A percentile compares a stretch with the other conserved stretches of the same genome.
Evolutionary conservation across 2,329 filamentous ascomycete genomes (phyloP).

Genomic region (Stagonosporopsis tanaceti): DNA sequence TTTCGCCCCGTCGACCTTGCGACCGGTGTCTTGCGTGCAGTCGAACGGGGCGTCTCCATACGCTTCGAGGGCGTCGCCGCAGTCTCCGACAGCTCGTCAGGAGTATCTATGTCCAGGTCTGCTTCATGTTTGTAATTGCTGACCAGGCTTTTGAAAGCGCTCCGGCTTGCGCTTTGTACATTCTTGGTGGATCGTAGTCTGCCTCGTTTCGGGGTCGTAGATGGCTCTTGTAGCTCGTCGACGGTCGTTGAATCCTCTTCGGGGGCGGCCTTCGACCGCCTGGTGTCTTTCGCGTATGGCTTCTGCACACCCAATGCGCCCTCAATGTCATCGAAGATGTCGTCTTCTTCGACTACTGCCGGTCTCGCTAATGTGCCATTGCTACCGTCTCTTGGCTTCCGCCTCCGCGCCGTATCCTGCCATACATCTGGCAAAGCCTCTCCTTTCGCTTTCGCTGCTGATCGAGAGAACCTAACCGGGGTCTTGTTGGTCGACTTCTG

Average conservation of each 20-base stretch:
- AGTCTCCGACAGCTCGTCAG: conserved; percentile 29
- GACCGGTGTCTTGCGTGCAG: conserved; percentile 23
- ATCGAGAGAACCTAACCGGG: conserved; percentile 31
- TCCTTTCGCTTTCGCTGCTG: conserved; percentile 25
- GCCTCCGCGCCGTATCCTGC: conserved; percentile 19
- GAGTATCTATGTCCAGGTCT: conserved; percentile 23
- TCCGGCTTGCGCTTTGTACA: conserved; percentile 27
- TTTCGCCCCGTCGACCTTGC: conserved; percentile 21
- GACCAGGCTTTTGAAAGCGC: conserved; percentile 17
- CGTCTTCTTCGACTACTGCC: conserved; percentile 31
- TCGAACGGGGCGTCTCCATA: conserved; percentile 23
- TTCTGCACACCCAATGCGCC: conserved; percentile 48
- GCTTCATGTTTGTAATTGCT: conserved; percentile 21
- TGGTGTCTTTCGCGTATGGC: conserved; percentile 14
- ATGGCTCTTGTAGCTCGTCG: conserved; percentile 26
- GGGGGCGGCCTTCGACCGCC: conserved; percentile 19
- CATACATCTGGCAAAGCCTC: conserved; percentile 12
- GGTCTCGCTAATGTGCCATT: conserved; percentile 22
- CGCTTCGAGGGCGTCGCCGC: conserved; percentile 26
- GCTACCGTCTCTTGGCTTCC: conserved; percentile 18
- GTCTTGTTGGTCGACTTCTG: conserved; percentile 31
- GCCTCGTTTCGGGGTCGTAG: conserved; percentile 29
- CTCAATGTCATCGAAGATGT: conserved; percentile 56
- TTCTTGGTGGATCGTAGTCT: conserved; percentile 25
- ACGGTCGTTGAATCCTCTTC: conserved; percentile 9